Conservation (phyloP, 148 eudicot species). For the Limonium bicolor region DNA sequence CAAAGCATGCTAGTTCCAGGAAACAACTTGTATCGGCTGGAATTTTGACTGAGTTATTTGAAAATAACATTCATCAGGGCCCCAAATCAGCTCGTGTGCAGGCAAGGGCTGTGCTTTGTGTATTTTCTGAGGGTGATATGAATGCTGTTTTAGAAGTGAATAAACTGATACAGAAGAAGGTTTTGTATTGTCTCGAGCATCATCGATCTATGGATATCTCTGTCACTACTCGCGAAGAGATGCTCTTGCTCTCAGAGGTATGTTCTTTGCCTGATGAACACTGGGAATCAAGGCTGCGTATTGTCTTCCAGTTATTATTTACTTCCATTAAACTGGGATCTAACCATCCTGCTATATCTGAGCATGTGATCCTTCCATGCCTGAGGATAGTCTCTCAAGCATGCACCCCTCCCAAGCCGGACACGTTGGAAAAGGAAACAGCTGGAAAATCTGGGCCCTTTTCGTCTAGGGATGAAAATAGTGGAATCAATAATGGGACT, state of each 20-base stretch:
- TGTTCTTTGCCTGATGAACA: slow-evolving; percentile 95
- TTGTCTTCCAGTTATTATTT: slow-evolving; percentile 91
- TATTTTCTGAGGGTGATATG: slow-evolving; percentile 89
- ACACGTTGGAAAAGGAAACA: slow-evolving; percentile 54
- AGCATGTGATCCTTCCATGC: slow-evolving; percentile 96
- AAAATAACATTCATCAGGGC: slow-evolving; percentile 95
- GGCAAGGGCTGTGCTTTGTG: slow-evolving; percentile 95
- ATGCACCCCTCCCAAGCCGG: slow-evolving; percentile 98
- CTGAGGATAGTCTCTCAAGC: slow-evolving; percentile 92
- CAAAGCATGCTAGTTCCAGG: slow-evolving; percentile 80
- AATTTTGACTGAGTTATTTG: slow-evolving; percentile 89
- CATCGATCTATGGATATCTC: slow-evolving; percentile 99
- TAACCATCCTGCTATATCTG: slow-evolving; percentile 95
- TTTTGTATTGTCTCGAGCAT: slow-evolving; percentile 90
- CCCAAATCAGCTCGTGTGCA: slow-evolving; percentile 93
- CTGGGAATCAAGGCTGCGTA: slow-evolving; percentile 94
- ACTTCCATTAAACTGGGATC: slow-evolving; percentile 89
- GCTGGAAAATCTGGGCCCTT: slow-evolving; percentile 31
- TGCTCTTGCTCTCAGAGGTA: slow-evolving; percentile 86
- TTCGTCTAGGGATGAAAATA: slow-evolving; percentile 36
- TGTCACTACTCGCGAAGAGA: slow-evolving; percentile 85
- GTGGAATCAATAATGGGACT: slow-evolving; percentile 26
- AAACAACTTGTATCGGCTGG: slow-evolving; percentile 92
- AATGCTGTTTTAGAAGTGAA: slow-evolving; percentile 87
- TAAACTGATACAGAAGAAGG: slow-evolving; percentile 82